Evolutionary conservation across 805 yeast species (phyloP), one percentile per base, ranked within the genome.

Genomic region (Metschnikowia aberdeeniae): DNA sequence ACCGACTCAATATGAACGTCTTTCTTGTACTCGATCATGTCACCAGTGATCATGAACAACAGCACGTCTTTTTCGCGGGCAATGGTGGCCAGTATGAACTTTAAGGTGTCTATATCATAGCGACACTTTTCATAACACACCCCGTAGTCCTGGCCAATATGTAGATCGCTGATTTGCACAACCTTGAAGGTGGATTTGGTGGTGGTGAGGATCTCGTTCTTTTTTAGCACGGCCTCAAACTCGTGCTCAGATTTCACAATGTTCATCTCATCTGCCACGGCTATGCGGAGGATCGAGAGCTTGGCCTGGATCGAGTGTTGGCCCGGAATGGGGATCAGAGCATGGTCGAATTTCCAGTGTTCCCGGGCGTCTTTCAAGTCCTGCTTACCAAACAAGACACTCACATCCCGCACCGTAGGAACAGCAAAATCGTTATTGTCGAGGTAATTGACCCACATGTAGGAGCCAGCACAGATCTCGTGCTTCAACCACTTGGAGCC

Each of bases 41-140:
- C 76, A 2, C 76, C 76, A 9, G 70, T 66, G 43, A 71, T 59
- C n/a, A 71, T 60, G 9, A 71, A 58, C n/a, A 54, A 45, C 41
- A 64, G 53, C 43, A 68, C 63, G 10, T 71, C 67, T 4, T 44
- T 50, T 47, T 70, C 75, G 6, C 44, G 42, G 1, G 44, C 44
- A 14, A 68, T 48, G 3, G 67, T 50, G 4, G 51, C 34, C 17
- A 56, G 52, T 9, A 71, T 45, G 48, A 70, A 70, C 20, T 58
- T 49, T 34, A 64, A 47, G 1, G 75, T 68, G 35, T 54, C 53
- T 32, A 49, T 45, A 42, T 68, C 72, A 14, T 59, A 54, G 37
- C 62, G 59, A 43, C 67, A 59, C 17, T 45, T 46, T 19, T 53
- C 53, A 12, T 41, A 45, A 42, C 61, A 59, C 1, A 44, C 41